Evolutionary conservation across 169 alveolate genomes (phyloP).

Genomic region (Eimeria nieschulzi): DNA sequence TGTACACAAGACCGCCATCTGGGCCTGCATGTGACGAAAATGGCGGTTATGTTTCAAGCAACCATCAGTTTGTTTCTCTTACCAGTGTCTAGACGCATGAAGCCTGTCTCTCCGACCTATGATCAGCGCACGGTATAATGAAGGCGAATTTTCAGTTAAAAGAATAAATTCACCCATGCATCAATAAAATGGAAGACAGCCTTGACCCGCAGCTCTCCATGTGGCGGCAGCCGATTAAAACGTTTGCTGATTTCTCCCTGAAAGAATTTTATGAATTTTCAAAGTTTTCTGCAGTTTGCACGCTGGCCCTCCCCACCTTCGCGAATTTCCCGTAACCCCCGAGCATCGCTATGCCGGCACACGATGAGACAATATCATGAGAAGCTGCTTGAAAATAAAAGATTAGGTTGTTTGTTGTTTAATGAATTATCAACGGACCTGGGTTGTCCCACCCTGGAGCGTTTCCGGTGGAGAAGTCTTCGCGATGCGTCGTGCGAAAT

Average conservation of each 20-base stretch:
- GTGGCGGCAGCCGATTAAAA: constrained; percentile 80
- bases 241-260: constrained; percentile 82
- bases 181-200: constrained; percentile 85
- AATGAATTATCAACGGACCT: not conserved
- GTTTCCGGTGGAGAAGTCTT: constrained; percentile 66
- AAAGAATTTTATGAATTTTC: not conserved
- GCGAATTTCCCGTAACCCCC: constrained; percentile 80
- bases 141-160: not conserved
- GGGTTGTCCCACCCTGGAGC: constrained; percentile 79
- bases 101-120: constrained; percentile 82
- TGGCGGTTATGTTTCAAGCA: not conserved
- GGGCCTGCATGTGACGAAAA: too few species aligned
- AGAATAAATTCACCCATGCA: constrained; percentile 77
- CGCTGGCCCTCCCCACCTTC: constrained; percentile 23
- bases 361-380: constrained; percentile 55
- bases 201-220: constrained; percentile 79
- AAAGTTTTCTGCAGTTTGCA: not conserved
- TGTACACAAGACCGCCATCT: constrained; percentile 27
- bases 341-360: constrained; percentile 78
- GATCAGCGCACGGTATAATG: not conserved
- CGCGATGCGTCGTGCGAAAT: constrained; percentile 70
- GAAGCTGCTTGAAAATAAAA: constrained; percentile 41
- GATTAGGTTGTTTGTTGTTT: not conserved
- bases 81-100: constrained; percentile 68
- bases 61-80: not conserved